Base-by-base conservation (phyloP, 2,329 filamentous ascomycete genomes). In the Lasiodiplodia hormozganensis region DNA sequence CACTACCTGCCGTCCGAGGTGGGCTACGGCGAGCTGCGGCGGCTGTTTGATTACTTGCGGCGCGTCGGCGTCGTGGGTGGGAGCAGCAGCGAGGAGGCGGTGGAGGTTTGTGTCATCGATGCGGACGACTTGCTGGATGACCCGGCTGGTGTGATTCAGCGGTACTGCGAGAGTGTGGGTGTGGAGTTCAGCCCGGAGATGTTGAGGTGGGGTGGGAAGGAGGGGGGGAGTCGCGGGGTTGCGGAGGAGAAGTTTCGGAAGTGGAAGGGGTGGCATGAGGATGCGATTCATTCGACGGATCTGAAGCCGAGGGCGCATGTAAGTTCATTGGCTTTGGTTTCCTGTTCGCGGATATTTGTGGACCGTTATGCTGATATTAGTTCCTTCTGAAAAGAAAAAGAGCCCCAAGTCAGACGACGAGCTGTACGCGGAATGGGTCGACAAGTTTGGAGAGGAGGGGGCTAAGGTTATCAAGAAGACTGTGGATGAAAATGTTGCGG, bases 221-320 rank as follows among this genome's bases (percentile, higher is more conserved):
- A 92, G 71, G 90, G 90, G 23, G 23, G 23, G 23, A 23, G 23
- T 74, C 89, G 93, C 73, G 73, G 82, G 62, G 83, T 87, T 70
- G 95, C 94, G 3, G 85, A 86, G 72, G 85, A 88, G 71, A 90
- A 89, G 21, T 98, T 98, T 82, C 93, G 94, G 82, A 98, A 99
- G 84, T 98, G 96, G 96, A 92, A 90, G 73, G 96, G 96, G 12
- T 98, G 97, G 82, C 96, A 98, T 79, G 92, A 98, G 73, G 96
- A 98, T 83, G 96, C 94, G 16, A 92, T 98, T 73, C 85, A 92
- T 72, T 97, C 92, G 76, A 90, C 86, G 43, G 89, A 89, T 70
- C 83, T 99, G 75, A 90, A 90, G 77, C 88, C 92, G 1, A 85
- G 92, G 76, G 84, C 85, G 57, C 85, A 90, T 72, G 86, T 88